Conservation (phyloP, 495 filamentous ascomycete genomes). For the Jackrogersella multiformis region DNA sequence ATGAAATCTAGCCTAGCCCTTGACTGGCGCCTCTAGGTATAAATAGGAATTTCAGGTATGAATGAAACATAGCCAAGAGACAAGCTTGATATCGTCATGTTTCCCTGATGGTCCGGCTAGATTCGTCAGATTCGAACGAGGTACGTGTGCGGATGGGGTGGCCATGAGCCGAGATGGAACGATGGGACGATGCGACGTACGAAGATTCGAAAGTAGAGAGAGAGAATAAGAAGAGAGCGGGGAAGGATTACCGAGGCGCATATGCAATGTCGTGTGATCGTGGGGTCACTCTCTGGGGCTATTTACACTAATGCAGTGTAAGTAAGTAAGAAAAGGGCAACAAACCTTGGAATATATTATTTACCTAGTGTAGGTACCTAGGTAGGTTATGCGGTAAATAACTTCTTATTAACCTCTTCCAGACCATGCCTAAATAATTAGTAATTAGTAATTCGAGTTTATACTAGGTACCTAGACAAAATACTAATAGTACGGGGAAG, state of each 20-base stretch:
- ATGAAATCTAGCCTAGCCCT: conserved; percentile 10
- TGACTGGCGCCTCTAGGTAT: conserved; percentile 15
- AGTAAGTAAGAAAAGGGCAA: no score
- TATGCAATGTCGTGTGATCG: conserved; percentile 46
- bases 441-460: no score
- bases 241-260: conserved; percentile 33
- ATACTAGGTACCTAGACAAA: conserved; percentile 21
- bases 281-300: conserved; percentile 29
- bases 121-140: conserved; percentile 28
- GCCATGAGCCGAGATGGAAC: conserved; percentile 48
- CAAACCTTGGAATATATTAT: no score
- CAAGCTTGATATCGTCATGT: conserved; percentile 15
- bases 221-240: conserved; percentile 12
- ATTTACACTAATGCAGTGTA: no score
- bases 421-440: no score
- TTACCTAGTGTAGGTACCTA: no score
- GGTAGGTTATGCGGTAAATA: no score
- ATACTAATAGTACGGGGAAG: neutral
- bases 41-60: conserved; percentile 15
- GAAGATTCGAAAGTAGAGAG: conserved; percentile 7
- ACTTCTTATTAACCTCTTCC: no score
- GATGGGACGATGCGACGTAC: conserved; percentile 35
- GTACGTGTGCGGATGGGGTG: conserved; percentile 16
- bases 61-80: conserved; percentile 5
- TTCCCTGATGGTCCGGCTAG: conserved; percentile 19